Percentiles rank a stretch among this genome's conserved stretches.
Evolutionary conservation across 129 eudicot species (phyloP).

Genomic region (Deinandra increscens): DNA sequence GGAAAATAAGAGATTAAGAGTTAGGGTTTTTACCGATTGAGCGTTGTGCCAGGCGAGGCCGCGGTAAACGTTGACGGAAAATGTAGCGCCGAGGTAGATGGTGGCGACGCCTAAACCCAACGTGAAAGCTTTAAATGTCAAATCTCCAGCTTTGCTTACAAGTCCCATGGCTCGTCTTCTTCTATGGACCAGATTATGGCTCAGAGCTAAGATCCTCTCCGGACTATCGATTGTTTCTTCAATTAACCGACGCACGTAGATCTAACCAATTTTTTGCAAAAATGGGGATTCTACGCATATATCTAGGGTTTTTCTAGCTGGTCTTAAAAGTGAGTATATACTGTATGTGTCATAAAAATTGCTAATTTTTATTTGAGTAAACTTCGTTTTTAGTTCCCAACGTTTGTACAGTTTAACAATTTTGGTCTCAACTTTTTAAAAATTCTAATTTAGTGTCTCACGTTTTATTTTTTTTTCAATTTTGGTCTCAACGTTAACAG

Average conservation of each 20-base stretch:
- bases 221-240: neutral
- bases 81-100: conserved; percentile 69
- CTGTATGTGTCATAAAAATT: too few species aligned
- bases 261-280: neutral
- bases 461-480: too few species aligned
- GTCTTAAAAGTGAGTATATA: too few species aligned
- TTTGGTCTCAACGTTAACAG: too few species aligned
- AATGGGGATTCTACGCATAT: neutral
- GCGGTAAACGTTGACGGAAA: conserved; percentile 93
- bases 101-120: conserved; percentile 83
- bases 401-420: too few species aligned
- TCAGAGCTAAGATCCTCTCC: too few species aligned
- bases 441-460: too few species aligned
- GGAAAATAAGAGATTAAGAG: neutral
- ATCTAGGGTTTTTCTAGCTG: neutral
- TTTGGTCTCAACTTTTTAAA: too few species aligned
- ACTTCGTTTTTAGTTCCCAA: too few species aligned
- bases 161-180: conserved; percentile 40
- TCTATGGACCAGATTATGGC: neutral
- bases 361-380: too few species aligned
- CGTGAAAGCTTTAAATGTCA: conserved; percentile 78
- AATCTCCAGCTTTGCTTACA: conserved; percentile 69
- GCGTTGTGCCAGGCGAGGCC: conserved; percentile 97
- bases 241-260: neutral
- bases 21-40: conserved; percentile 57